Evolutionary conservation across 169 alveolate genomes (phyloP), one percentile per base, ranked within the genome.

Genomic region (Blepharisma undulans): DNA sequence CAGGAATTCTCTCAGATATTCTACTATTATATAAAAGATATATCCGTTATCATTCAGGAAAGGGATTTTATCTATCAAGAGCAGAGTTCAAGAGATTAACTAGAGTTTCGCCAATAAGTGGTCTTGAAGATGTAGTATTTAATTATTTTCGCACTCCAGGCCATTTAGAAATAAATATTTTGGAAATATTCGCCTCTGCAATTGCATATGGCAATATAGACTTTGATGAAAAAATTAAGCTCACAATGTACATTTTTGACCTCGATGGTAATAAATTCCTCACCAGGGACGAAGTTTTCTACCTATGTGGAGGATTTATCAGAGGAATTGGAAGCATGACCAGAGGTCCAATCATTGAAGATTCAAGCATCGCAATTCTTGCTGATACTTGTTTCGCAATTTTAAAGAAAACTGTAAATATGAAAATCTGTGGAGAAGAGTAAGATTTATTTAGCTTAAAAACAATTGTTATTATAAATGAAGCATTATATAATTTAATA

Each of bases 181-280:
- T 18, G 16, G 91, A 86, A 25, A 21, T 86, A 6, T 32, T 86
- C 19, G 34, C 91, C 1, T 84, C 84, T 1, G 66, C 72, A 0
- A 72, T 72, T 8, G n/a, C 84, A 29, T 86, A 66, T 27, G 21
- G 84, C 12, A 12, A 7, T 10, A 72, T 71, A 30, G 29, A 25
- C 36, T 86, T n/a, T n/a, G 8, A 27, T 21, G 84, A 71, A 21
- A 86, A 86, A 72, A 7, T 86, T n/a, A 27, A 72, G 8, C 71
- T 86, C 7, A 3, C 72, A 21, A 61, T 86, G 27, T n/a, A 72
- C 22, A 19, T 86, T 22, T 86, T 86, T 8, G 91, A 86, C 22
- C 72, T 86, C 59, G 91, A 86, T 25, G 84, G 84, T n/a, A 86
- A 27, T 32, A 86, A 86, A 71, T 25, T 10, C 27, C 10, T 86